Evolutionary conservation across 306 rosid species (phyloP).

Genomic region (Cicer cuneatum): DNA sequence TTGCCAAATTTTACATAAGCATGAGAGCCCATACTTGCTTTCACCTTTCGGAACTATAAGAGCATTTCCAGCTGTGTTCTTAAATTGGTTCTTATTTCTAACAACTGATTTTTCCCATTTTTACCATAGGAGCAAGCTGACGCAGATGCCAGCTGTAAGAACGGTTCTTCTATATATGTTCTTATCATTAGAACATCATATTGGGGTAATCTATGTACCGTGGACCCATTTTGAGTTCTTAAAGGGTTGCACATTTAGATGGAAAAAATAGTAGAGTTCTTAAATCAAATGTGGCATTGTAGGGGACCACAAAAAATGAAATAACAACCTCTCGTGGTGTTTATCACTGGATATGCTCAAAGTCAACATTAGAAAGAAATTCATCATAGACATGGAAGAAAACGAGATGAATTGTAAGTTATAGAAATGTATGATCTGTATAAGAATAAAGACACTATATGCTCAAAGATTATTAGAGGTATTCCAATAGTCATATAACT

Average conservation of each 20-base stretch:
- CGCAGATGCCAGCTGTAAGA: neutral
- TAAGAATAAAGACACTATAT: slow-evolving; percentile 4
- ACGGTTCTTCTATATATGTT: neutral
- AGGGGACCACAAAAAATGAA: neutral
- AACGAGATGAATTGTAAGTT: slow-evolving; percentile 6
- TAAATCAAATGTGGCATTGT: neutral
- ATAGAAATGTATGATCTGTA: neutral
- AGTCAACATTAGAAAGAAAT: slow-evolving; percentile 14
- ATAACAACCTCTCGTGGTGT: neutral
- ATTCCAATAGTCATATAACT: neutral
- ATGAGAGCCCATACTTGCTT: neutral
- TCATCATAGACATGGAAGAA: neutral
- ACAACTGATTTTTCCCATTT: neutral
- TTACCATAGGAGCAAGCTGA: neutral
- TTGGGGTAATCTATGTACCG: neutral
- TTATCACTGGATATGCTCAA: neutral
- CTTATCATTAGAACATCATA: neutral
- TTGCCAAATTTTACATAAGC: slow-evolving; percentile 13
- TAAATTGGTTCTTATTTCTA: neutral
- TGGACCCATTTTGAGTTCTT: neutral
- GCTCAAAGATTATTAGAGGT: slow-evolving; percentile 6
- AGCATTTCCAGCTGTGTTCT: neutral
- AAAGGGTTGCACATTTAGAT: neutral
- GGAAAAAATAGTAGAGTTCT: neutral
- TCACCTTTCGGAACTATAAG: neutral